These are phyloP conservation scores for Apostasia shenzhenica DNA, from an alignment of 106 monocot genomes.

Conservation along the genomic window DNA sequence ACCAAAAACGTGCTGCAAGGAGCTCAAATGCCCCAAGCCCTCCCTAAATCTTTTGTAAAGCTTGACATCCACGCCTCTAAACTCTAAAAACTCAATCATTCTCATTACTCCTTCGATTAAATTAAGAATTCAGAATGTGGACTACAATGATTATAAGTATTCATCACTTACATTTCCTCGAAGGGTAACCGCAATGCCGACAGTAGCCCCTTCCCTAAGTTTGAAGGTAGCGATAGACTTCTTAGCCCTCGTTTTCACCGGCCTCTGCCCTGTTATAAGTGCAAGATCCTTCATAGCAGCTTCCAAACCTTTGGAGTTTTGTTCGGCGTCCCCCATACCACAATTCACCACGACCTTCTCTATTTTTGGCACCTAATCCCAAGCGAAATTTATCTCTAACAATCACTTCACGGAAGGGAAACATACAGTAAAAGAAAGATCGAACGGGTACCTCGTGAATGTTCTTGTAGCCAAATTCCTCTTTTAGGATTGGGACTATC, in stretches of 20 bases:
- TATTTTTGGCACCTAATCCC: conserved; percentile 68
- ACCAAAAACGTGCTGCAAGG: no score
- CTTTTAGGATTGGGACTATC: conserved; percentile 62
- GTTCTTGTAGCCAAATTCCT: conserved; percentile 80
- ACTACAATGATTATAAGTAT: not conserved
- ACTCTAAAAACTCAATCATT: no score
- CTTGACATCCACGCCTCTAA: no score
- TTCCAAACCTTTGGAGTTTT: conserved; percentile 87
- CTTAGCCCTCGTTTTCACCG: conserved; percentile 76
- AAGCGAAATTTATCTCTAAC: not conserved
- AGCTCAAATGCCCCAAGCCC: no score
- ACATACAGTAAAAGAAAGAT: not conserved
- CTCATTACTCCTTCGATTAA: no score
- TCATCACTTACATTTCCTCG: conserved; percentile 58
- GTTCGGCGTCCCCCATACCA: conserved; percentile 88
- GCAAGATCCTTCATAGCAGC: conserved; percentile 73
- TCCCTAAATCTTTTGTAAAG: no score
- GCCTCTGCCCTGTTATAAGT: conserved; percentile 78
- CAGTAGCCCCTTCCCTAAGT: conserved; percentile 67
- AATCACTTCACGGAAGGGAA: not conserved
- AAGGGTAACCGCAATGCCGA: conserved; percentile 85
- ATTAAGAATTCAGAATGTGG: no score
- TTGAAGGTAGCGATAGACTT: conserved; percentile 81
- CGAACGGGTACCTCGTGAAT: conserved; percentile 56
- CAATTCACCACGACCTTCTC: conserved; percentile 96